Evolutionary conservation across 2,329 filamentous ascomycete species (phyloP).

Genomic region (Colletotrichum simmondsii): DNA sequence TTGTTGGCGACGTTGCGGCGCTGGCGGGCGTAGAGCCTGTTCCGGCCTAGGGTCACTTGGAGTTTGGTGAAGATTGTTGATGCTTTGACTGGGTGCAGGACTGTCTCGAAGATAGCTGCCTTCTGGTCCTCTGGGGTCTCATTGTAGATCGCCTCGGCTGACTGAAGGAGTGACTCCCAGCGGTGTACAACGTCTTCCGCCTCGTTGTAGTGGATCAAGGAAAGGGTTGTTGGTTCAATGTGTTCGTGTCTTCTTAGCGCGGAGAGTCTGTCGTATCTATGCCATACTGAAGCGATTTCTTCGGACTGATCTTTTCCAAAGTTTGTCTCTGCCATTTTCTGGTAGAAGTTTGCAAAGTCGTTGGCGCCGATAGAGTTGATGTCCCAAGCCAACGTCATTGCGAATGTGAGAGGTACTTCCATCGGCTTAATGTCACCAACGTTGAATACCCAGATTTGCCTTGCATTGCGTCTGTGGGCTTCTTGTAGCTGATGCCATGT

Average conservation of each 20-base stretch:
- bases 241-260: conserved; percentile 70
- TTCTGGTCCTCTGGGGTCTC: conserved; percentile 46
- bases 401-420: conserved; percentile 65
- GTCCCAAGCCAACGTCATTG: conserved; percentile 68
- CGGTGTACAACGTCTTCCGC: conserved; percentile 62
- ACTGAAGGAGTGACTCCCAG: conserved; percentile 49
- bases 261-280: conserved; percentile 59
- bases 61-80: conserved; percentile 64
- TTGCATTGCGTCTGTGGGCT: conserved; percentile 58
- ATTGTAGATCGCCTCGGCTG: conserved; percentile 42
- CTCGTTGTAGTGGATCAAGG: conserved; percentile 69
- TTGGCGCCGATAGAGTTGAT: conserved; percentile 57
- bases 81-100: conserved; percentile 69
- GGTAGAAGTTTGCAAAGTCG: conserved; percentile 41
- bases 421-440: conserved; percentile 71
- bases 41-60: conserved; percentile 56
- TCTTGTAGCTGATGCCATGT: conserved; percentile 64
- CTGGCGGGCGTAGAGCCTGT: conserved; percentile 66
- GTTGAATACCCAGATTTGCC: conserved; percentile 71
- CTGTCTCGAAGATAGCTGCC: conserved; percentile 68
- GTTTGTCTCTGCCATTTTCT: conserved; percentile 11
- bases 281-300: conserved; percentile 60
- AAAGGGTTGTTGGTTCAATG: conserved; percentile 66
- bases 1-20: conserved; percentile 66
- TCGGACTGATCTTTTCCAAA: conserved; percentile 59